Conservation (phyloP, 2,329 filamentous ascomycete species). For the Paradendryphiella salina region DNA sequence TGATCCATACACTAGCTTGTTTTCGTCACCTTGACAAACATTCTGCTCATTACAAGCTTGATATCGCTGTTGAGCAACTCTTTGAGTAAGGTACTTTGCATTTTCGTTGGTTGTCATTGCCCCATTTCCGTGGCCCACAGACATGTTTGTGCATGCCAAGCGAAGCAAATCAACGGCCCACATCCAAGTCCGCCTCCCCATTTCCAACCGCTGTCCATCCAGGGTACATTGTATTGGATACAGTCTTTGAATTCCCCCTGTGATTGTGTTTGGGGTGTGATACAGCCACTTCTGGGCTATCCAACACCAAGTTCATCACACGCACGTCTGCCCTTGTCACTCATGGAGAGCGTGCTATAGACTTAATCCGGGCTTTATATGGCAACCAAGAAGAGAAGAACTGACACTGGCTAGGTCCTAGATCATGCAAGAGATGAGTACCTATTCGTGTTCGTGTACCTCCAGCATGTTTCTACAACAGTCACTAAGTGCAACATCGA, state of each 20-base stretch:
- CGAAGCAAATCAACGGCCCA: conserved; percentile 16
- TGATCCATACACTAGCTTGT: conserved; percentile 56
- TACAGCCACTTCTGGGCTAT: conserved; percentile 7
- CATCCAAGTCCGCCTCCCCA: conserved; percentile 26
- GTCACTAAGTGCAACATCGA: conserved; percentile 62
- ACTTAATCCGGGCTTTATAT: background rate
- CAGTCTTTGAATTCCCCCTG: conserved; percentile 2
- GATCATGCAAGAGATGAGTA: conserved; percentile 73
- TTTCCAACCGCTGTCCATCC: conserved; percentile 16
- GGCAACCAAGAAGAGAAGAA: conserved; percentile 39
- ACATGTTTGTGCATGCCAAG: conserved; percentile 25
- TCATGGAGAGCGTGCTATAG: background rate
- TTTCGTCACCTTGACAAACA: conserved; percentile 76
- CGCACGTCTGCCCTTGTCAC: background rate
- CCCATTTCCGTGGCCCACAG: conserved; percentile 12
- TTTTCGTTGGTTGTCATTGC: conserved; percentile 25
- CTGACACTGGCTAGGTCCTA: conserved; percentile 55
- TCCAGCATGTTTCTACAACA: conserved; percentile 37
- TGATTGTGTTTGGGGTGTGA: conserved; percentile 2
- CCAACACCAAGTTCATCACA: conserved; percentile 1
- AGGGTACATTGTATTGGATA: background rate
- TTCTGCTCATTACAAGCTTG: conserved; percentile 75
- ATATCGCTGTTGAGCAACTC: conserved; percentile 79
- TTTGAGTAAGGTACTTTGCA: conserved; percentile 59
- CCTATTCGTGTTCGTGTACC: conserved; percentile 68